Conservation (phyloP, 2,329 filamentous ascomycete species). For the Allantophomopsis cytisporea region DNA sequence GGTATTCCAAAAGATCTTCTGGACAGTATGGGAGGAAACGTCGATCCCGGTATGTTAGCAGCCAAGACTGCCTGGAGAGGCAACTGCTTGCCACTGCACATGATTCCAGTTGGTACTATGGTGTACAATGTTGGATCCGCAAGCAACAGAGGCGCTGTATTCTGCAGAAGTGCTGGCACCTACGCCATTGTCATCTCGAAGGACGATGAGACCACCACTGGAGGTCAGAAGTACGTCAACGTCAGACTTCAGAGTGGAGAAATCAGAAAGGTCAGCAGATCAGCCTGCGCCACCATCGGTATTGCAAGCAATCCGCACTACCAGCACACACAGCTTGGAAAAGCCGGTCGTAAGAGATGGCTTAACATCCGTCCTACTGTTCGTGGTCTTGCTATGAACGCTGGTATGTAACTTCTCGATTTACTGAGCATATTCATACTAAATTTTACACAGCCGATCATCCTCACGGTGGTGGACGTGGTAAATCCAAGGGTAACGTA, state of each 20-base stretch:
- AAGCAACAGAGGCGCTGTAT: slow-evolving; percentile 63
- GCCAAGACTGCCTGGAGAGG: slow-evolving; percentile 88
- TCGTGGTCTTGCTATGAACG: slow-evolving; percentile 97
- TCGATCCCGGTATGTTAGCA: slow-evolving; percentile 92
- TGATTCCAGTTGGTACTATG: slow-evolving; percentile 89
- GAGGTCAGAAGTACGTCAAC: slow-evolving; percentile 64
- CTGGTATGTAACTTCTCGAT: slow-evolving; percentile 40
- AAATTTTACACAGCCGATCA: slow-evolving; percentile 54
- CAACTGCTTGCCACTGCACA: slow-evolving; percentile 88
- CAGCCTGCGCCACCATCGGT: slow-evolving; percentile 90
- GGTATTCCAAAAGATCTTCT: slow-evolving; percentile 82
- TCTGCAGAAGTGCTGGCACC: slow-evolving; percentile 90
- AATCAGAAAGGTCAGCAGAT: slow-evolving; percentile 74
- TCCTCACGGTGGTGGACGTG: slow-evolving; percentile 96
- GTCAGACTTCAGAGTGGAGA: slow-evolving; percentile 88
- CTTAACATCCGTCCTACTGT: slow-evolving; percentile 90
- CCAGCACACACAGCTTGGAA: slow-evolving; percentile 83
- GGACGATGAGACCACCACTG: slow-evolving; percentile 57
- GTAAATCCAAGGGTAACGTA: slow-evolving; percentile 98
- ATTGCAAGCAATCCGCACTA: slow-evolving; percentile 88
- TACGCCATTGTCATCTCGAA: slow-evolving; percentile 83
- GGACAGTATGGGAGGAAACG: slow-evolving; percentile 79
- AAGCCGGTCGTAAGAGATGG: slow-evolving; percentile 89
- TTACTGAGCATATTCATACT: slow-evolving; percentile 4
- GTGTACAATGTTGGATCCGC: slow-evolving; percentile 81